Percentiles rank a stretch among this genome's conserved stretches.
These are phyloP conservation scores for Pugionium cornutum DNA, from an alignment of 345 rosid species.

Conservation along the genomic window DNA sequence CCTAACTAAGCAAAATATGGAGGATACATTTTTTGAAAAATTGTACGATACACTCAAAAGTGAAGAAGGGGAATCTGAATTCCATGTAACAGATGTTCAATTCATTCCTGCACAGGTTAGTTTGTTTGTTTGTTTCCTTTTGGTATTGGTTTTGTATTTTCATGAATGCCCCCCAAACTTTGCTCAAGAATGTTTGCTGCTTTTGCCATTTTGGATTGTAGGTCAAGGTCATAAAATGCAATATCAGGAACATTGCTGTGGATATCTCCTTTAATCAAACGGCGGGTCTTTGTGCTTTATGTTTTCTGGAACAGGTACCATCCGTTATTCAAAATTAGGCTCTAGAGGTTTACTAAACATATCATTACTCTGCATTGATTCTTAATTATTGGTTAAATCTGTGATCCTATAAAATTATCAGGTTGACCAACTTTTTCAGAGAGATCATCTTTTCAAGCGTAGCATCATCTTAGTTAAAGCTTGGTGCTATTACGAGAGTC, in stretches of 20 bases:
- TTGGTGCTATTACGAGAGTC: conserved; percentile 97
- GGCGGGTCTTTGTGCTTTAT: conserved; percentile 70
- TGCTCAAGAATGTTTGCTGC: conserved; percentile 7
- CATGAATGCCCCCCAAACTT: not conserved
- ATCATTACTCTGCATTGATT: conserved; percentile 8
- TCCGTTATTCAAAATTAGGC: conserved; percentile 1
- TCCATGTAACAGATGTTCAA: conserved; percentile 66
- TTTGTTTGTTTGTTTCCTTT: conserved; percentile 26
- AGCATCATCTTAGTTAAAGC: conserved; percentile 79
- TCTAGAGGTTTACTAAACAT: conserved; percentile 4
- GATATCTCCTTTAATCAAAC: conserved; percentile 85
- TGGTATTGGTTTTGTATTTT: conserved; percentile 10
- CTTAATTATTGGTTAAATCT: not conserved
- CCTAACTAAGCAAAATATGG: conserved; percentile 54
- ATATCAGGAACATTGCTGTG: conserved; percentile 58
- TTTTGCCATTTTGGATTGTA: conserved; percentile 38
- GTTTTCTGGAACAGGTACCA: conserved; percentile 78
- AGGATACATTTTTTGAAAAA: conserved; percentile 54
- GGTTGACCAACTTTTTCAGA: conserved; percentile 69
- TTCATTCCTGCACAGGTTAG: conserved; percentile 72
- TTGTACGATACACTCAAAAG: conserved; percentile 51
- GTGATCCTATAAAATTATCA: conserved; percentile 27
- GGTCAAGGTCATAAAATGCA: conserved; percentile 82
- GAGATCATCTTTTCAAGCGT: conserved; percentile 80
- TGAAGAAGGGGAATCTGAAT: conserved; percentile 51